These are phyloP conservation scores for Ophiostoma sp. DNA, from an alignment of 2,329 filamentous ascomycete genomes.

Conservation along the genomic window DNA sequence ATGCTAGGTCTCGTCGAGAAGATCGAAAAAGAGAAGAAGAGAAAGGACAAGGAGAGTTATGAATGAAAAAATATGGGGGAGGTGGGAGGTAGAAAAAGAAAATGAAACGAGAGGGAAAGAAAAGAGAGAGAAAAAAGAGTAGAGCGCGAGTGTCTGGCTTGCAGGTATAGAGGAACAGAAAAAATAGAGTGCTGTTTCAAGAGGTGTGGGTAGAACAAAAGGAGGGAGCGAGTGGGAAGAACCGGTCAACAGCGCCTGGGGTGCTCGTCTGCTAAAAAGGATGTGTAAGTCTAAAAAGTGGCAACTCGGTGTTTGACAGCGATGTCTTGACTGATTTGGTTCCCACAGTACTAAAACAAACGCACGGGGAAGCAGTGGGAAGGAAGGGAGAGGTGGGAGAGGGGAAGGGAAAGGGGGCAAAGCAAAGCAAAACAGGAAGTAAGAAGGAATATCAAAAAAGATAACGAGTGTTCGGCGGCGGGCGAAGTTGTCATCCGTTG, in stretches of 20 bases:
- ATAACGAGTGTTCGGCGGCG: conserved; percentile 1
- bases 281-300: conserved; percentile 26
- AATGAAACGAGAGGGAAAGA: background rate
- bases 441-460: background rate
- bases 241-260: conserved; percentile 13
- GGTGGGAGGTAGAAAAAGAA: conserved; percentile 26
- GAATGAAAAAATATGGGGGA: conserved; percentile 28
- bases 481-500: conserved; percentile 16
- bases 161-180: conserved; percentile 3
- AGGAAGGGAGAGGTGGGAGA: conserved; percentile 3
- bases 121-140: background rate
- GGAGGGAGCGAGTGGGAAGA: background rate
- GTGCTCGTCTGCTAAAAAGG: background rate
- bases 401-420: background rate
- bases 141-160: conserved; percentile 16
- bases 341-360: conserved; percentile 19
- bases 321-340: conserved; percentile 12
- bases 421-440: conserved; percentile 9
- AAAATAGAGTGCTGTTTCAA: conserved; percentile 18
- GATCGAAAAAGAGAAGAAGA: background rate
- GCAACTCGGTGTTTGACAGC: conserved; percentile 19
- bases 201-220: conserved; percentile 17
- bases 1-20: background rate
- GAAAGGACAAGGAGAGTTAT: background rate
- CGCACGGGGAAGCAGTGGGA: background rate